Percentiles rank a stretch among this genome's conserved stretches.
Evolutionary conservation across 2,329 filamentous ascomycete genomes (phyloP).

Genomic region (Myriangium duriaei): DNA sequence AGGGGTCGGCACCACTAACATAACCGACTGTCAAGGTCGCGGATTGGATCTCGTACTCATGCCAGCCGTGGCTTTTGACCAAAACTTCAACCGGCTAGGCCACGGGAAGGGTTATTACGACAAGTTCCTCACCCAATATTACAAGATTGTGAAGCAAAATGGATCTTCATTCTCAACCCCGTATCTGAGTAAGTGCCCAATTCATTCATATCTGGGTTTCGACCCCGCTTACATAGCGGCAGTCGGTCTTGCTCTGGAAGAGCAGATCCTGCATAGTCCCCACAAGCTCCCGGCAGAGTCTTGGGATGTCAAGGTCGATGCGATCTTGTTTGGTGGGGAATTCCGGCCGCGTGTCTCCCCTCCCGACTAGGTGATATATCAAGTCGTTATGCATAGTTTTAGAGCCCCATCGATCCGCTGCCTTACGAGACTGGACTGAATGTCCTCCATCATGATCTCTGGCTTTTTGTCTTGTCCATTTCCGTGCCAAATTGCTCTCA

Average conservation of each 20-base stretch:
- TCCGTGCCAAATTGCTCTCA: slow-evolving; percentile 4
- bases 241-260: slow-evolving; percentile 72
- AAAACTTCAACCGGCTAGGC: slow-evolving; percentile 60
- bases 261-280: slow-evolving; percentile 62
- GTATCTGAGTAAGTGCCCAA: slow-evolving; percentile 42
- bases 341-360: slow-evolving; percentile 6
- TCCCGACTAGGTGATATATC: too few species aligned
- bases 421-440: too few species aligned
- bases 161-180: slow-evolving; percentile 34
- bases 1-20: slow-evolving; percentile 27
- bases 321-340: slow-evolving; percentile 28
- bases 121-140: slow-evolving; percentile 72
- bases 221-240: slow-evolving; percentile 4
- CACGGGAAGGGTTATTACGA: slow-evolving; percentile 98
- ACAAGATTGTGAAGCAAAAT: slow-evolving; percentile 16
- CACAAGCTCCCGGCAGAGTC: slow-evolving; percentile 60
- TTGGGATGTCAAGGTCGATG: slow-evolving; percentile 70
- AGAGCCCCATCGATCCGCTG: too few species aligned
- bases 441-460: background rate
- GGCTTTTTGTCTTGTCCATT: slow-evolving; percentile 3
- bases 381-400: too few species aligned
- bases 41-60: slow-evolving; percentile 77
- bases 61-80: slow-evolving; percentile 87
- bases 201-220: slow-evolving; percentile 2
- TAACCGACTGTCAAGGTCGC: slow-evolving; percentile 15